Evolutionary conservation across 148 eudicot species (phyloP).

Genomic region (Vaccinium vitisidaea): DNA sequence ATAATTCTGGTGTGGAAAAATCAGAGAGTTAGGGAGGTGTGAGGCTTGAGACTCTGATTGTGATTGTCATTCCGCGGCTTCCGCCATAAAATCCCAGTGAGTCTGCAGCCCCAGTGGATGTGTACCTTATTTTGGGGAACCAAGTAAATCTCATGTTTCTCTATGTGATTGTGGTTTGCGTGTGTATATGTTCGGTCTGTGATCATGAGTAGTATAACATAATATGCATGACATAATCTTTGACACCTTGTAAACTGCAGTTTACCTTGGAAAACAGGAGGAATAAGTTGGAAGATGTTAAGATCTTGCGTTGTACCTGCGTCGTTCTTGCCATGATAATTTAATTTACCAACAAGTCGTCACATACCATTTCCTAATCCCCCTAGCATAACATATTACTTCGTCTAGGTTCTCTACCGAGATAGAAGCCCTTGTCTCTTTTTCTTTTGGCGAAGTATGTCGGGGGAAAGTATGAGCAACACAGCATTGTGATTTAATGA

Average conservation of each 20-base stretch:
- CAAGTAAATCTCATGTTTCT: too few relatives aligned
- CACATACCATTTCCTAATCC: not conserved
- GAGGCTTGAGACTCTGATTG: too few relatives aligned
- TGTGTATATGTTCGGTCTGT: too few relatives aligned
- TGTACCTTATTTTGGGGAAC: too few relatives aligned
- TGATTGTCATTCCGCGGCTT: too few relatives aligned
- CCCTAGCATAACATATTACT: not conserved
- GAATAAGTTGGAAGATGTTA: not conserved
- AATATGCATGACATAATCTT: not conserved
- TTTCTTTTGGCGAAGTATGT: not conserved
- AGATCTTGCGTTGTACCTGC: not conserved
- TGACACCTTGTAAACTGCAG: not conserved
- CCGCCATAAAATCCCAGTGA: too few relatives aligned
- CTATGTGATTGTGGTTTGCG: too few relatives aligned
- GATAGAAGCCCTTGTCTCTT: not conserved
- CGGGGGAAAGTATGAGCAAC: not conserved
- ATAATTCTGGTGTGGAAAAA: too few relatives aligned
- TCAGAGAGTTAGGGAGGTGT: too few relatives aligned
- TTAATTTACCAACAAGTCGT: not conserved
- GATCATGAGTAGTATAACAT: not conserved
- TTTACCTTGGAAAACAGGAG: not conserved
- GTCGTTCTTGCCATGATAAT: not conserved
- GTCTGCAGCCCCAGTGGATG: too few relatives aligned
- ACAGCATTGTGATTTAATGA: constrained; percentile 1
- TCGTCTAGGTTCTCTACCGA: not conserved